A percentile compares a stretch with the other conserved stretches of the same genome.
phyloP scores from a whole-genome alignment of 1,139 yeast genomes.

The Suhomyces wounanorum region DNA sequence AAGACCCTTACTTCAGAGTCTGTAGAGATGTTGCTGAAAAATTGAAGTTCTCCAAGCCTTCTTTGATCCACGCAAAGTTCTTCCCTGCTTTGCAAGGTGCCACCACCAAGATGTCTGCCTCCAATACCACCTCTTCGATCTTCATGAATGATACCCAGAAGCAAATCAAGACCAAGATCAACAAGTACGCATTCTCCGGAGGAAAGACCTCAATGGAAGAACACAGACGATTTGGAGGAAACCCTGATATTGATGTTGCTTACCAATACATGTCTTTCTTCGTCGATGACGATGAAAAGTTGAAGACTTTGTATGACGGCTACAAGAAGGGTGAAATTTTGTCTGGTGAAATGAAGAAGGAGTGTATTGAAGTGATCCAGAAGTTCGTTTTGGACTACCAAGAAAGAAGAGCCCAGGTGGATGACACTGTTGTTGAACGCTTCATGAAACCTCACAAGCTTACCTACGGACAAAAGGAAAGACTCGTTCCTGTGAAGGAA shows the following conservation, averaged over 20 bases:
- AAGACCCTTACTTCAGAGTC: conserved; percentile 97
- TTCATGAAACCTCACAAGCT: conserved; percentile 88
- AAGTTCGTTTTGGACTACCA: conserved; percentile 81
- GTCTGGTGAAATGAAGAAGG: conserved; percentile 92
- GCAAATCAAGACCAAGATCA: conserved; percentile 90
- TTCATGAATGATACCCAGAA: conserved; percentile 94
- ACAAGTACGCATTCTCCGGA: conserved; percentile 96
- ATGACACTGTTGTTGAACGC: conserved; percentile 62
- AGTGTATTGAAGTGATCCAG: conserved; percentile 79
- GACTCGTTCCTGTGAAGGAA: conserved; percentile 66
- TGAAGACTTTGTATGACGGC: conserved; percentile 60
- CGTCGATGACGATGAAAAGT: conserved; percentile 80
- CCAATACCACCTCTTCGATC: conserved; percentile 77
- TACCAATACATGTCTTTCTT: conserved; percentile 91
- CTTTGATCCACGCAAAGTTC: conserved; percentile 90
- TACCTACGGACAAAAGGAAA: conserved; percentile 69
- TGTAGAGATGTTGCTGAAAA: conserved; percentile 97
- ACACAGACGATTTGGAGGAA: conserved; percentile 87
- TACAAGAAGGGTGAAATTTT: conserved; percentile 81
- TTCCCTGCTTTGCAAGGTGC: conserved; percentile 99
- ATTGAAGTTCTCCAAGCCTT: conserved; percentile 86
- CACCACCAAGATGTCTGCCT: conserved; percentile 95
- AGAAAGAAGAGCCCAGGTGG: conserved; percentile 66
- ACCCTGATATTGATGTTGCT: conserved; percentile 95
- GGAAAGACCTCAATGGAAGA: conserved; percentile 88